Evolutionary conservation across 192 early-diverging fungal species (phyloP).

Genomic region (Mortierella antarctica): DNA sequence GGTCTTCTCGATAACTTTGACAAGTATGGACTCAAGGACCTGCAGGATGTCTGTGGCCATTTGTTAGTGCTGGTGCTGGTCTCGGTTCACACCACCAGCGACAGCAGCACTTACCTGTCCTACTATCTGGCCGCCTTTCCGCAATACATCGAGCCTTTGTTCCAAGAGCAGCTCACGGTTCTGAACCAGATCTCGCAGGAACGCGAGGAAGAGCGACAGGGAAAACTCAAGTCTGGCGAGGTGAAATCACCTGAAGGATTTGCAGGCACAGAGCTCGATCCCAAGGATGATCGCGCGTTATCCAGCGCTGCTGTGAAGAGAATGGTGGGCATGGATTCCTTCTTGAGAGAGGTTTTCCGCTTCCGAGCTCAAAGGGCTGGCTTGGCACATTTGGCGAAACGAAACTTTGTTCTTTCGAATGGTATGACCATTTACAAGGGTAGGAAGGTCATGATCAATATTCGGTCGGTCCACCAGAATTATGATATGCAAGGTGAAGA

Average conservation of each 20-base stretch:
- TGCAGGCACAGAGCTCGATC: not conserved
- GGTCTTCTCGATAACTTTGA: constrained; percentile 20
- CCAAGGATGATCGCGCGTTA: constrained; percentile 6
- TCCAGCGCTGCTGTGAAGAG: constrained; percentile 24
- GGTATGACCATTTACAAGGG: constrained; percentile 30
- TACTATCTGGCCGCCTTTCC: constrained; percentile 27
- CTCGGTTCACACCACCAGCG: constrained; percentile 40
- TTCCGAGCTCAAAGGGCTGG: constrained; percentile 10
- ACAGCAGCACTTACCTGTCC: constrained; percentile 11
- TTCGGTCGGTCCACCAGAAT: constrained; percentile 5
- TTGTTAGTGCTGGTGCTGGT: constrained; percentile 37
- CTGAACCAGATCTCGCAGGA: constrained; percentile 8
- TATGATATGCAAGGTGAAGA: constrained; percentile 16
- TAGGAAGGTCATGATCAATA: constrained; percentile 29
- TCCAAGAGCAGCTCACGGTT: constrained; percentile 36
- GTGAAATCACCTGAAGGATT: not conserved
- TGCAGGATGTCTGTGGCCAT: constrained; percentile 17
- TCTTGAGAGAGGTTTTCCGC: constrained; percentile 36
- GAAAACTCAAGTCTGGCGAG: not conserved
- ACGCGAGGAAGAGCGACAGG: constrained; percentile 9
- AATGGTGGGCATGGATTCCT: constrained; percentile 50
- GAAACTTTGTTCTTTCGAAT: constrained; percentile 26
- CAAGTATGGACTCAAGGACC: constrained; percentile 15
- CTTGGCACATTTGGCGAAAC: constrained; percentile 19
- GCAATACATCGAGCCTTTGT: constrained; percentile 17